These are phyloP conservation scores for Edaphochlamys debaryana DNA, from an alignment of 139 green algal species.

Conservation along the genomic window DNA sequence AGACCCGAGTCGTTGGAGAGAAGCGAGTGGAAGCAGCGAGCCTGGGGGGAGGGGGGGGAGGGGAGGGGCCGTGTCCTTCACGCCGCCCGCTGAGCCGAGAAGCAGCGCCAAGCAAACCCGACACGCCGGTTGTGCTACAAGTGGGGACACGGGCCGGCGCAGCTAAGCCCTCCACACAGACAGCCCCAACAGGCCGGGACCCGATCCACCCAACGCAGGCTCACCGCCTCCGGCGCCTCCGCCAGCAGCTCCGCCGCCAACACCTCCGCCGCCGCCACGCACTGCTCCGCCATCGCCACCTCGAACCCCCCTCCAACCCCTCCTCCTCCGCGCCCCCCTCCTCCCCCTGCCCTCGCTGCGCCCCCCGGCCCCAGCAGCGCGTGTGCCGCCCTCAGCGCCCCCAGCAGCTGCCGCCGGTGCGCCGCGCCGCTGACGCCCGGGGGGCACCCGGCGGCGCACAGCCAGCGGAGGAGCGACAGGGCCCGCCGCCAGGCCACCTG, in stretches of 20 bases:
- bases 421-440: constrained; percentile 26
- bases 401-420: constrained; percentile 47
- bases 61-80: neutral
- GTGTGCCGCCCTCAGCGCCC: constrained; percentile 1
- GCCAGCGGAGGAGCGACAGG: constrained; percentile 38
- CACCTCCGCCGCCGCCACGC: neutral
- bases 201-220: no score
- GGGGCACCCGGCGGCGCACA: constrained; percentile 30
- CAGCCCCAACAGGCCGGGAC: no score
- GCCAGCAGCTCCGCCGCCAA: constrained; percentile 29
- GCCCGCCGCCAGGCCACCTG: constrained; percentile 45
- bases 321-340: neutral
- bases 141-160: no score
- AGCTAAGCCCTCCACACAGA: no score
- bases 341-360: neutral
- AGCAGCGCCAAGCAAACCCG: no score
- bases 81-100: neutral
- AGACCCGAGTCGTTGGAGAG: constrained; percentile 34
- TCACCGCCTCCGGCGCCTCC: constrained; percentile 3
- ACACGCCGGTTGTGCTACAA: no score
- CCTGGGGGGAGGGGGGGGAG: neutral
- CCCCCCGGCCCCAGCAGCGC: neutral
- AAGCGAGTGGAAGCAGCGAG: neutral
- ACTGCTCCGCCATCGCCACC: neutral
- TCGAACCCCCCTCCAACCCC: neutral